Percentiles rank a stretch among this genome's conserved stretches.
phyloP scores from a whole-genome alignment of 2,329 filamentous ascomycete species.

The Lasiodiplodia gonubiensis region DNA sequence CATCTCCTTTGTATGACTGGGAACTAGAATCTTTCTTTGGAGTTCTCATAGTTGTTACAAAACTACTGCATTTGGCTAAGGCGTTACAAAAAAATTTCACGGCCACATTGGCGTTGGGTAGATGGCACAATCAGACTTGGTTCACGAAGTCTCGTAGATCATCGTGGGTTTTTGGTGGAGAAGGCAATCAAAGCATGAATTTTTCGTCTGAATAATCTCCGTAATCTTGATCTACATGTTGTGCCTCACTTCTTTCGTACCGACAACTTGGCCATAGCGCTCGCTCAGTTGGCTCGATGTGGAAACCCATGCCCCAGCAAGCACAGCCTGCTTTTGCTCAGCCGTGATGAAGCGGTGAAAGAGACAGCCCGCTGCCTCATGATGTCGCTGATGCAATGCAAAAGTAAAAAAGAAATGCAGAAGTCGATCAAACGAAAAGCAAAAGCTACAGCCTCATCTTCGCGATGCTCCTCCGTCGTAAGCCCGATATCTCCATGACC shows the following conservation, averaged over 20 bases:
- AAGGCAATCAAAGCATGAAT: neutral
- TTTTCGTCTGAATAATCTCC: neutral
- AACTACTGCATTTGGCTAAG: neutral
- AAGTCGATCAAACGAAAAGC: neutral
- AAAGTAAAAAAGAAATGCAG: neutral
- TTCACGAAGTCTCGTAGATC: neutral
- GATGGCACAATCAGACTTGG: neutral
- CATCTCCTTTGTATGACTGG: conserved; percentile 10
- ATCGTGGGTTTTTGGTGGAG: neutral
- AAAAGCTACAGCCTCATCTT: neutral
- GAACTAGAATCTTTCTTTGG: neutral
- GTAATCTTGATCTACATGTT: neutral
- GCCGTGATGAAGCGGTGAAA: too few relatives aligned
- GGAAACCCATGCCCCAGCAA: neutral
- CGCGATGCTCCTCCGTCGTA: neutral
- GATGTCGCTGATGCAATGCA: neutral
- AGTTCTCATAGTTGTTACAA: neutral
- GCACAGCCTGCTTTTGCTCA: neutral
- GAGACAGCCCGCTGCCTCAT: neutral
- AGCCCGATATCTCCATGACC: conserved; percentile 4
- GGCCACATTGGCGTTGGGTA: neutral
- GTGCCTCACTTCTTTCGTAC: neutral
- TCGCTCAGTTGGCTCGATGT: neutral
- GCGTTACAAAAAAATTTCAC: conserved; percentile 6
- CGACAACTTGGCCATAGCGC: neutral